These are phyloP conservation scores for Fraxinus cuspidata DNA, from an alignment of 257 asterid species.

Conservation along the genomic window DNA sequence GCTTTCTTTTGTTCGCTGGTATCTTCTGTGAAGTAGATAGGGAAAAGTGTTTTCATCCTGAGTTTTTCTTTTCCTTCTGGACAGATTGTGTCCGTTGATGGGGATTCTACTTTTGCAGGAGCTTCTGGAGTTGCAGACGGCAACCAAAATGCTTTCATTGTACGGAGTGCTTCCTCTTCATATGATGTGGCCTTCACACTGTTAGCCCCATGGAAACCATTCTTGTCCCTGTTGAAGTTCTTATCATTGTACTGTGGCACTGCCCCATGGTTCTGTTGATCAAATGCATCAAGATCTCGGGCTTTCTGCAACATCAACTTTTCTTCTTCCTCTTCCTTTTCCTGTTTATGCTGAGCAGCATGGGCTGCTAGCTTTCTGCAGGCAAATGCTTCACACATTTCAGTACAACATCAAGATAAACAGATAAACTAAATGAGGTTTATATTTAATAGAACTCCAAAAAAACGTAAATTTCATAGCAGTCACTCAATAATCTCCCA, in stretches of 20 bases:
- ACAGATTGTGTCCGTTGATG: conserved; percentile 64
- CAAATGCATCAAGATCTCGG: conserved; percentile 79
- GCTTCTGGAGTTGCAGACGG: conserved; percentile 98
- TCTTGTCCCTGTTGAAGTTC: conserved; percentile 58
- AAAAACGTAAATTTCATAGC: background rate
- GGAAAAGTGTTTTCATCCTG: conserved; percentile 68
- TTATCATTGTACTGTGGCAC: conserved; percentile 78
- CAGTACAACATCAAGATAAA: background rate
- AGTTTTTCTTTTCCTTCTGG: conserved; percentile 94
- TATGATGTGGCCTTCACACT: conserved; percentile 70
- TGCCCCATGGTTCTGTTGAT: conserved; percentile 93
- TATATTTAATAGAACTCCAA: background rate
- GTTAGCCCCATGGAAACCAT: conserved; percentile 92
- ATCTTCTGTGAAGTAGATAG: conserved; percentile 50
- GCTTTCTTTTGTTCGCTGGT: conserved; percentile 31
- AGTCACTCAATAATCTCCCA: background rate
- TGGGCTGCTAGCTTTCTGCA: conserved; percentile 72
- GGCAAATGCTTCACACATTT: conserved; percentile 2
- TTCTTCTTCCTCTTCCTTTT: conserved; percentile 76
- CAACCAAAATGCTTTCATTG: conserved; percentile 97
- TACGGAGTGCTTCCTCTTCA: conserved; percentile 94
- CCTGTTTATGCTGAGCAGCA: conserved; percentile 64
- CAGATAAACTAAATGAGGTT: background rate
- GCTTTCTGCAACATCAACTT: conserved; percentile 62
- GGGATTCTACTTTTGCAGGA: conserved; percentile 71